Evolutionary conservation across 805 yeast species (phyloP).

Genomic region (Jamesozyma piceae): DNA sequence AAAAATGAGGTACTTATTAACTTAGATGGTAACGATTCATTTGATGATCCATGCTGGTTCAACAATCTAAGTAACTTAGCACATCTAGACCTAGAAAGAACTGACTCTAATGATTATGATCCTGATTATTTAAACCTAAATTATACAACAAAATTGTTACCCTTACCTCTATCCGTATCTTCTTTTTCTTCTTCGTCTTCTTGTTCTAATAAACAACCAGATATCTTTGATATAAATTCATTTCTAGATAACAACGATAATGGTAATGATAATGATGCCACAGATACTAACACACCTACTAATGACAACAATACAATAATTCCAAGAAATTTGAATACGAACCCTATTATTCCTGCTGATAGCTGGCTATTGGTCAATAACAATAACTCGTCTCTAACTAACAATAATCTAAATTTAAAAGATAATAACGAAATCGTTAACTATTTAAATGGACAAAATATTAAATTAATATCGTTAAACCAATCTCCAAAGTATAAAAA

Average conservation of each 20-base stretch:
- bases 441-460: conserved; percentile 7
- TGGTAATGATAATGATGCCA: background rate
- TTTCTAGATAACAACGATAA: background rate
- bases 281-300: background rate
- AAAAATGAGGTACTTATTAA: background rate
- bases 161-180: background rate
- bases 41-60: conserved; percentile 11
- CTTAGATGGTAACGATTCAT: conserved; percentile 1
- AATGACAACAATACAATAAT: background rate
- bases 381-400: background rate
- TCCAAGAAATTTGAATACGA: background rate
- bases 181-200: background rate
- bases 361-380: background rate
- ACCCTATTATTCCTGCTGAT: background rate
- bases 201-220: background rate
- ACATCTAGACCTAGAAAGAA: conserved; percentile 5
- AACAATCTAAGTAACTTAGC: conserved; percentile 5
- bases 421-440: background rate
- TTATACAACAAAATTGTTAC: background rate
- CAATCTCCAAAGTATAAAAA: background rate
- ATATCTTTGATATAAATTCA: background rate
- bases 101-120: conserved; percentile 1
- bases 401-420: background rate
- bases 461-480: conserved; percentile 20
- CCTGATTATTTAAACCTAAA: conserved; percentile 2